phyloP scores from a whole-genome alignment of 306 rosid genomes.

The Betula pendula region DNA sequence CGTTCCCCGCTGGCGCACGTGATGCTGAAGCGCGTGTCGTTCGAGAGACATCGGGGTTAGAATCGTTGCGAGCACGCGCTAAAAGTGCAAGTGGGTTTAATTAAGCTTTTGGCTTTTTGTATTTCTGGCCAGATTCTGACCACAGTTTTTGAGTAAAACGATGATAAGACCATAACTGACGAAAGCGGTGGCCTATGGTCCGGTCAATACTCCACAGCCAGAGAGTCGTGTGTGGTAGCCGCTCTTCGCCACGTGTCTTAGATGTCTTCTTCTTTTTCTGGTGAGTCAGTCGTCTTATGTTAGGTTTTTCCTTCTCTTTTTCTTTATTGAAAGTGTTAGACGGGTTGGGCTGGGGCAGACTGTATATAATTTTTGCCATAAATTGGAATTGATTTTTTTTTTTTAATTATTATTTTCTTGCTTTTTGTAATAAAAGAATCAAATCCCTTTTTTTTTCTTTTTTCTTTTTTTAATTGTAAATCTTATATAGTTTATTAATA shows the following conservation, averaged over 20 bases:
- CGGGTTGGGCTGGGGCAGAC: no score
- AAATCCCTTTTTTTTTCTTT: neutral
- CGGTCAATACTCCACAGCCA: neutral
- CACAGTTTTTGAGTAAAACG: neutral
- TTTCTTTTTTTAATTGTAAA: no score
- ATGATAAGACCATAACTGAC: neutral
- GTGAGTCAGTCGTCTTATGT: neutral
- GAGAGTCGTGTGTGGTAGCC: neutral
- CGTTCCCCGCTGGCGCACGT: neutral
- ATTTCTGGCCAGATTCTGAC: neutral
- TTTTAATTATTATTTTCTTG: neutral
- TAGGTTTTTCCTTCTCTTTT: no score
- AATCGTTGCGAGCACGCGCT: conserved; percentile 9
- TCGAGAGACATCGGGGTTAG: neutral
- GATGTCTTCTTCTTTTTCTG: neutral
- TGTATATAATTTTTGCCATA: no score
- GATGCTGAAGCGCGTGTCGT: conserved; percentile 26
- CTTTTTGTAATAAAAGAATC: neutral
- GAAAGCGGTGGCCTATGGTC: neutral
- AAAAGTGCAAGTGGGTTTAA: conserved; percentile 9
- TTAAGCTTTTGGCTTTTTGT: neutral
- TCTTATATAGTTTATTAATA: no score
- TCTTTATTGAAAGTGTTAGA: no score
- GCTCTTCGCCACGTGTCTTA: neutral
- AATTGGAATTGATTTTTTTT: no score